These are phyloP conservation scores for Pholiota adiposa DNA, from an alignment of 1,284 basidiomycete genomes.

Conservation along the genomic window DNA sequence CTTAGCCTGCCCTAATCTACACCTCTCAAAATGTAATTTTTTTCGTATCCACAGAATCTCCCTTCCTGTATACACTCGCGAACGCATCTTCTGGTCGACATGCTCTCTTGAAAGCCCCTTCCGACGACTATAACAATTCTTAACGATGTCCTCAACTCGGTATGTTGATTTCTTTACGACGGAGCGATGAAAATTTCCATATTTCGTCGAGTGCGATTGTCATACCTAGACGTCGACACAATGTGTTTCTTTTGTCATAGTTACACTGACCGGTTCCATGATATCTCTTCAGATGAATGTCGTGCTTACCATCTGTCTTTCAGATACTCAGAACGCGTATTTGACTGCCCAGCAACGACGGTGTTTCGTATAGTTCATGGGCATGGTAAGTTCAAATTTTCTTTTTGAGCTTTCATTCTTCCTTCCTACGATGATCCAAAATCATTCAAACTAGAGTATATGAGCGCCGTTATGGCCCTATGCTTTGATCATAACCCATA, in stretches of 20 bases:
- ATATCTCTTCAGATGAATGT: slow-evolving; percentile 1
- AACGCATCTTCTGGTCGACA: background rate
- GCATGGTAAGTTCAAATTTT: slow-evolving; percentile 4
- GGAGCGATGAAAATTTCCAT: slow-evolving; percentile 60
- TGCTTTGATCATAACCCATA: slow-evolving; percentile 55
- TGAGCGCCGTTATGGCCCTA: slow-evolving; percentile 66
- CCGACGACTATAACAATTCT: background rate
- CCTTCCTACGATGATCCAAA: slow-evolving; percentile 55
- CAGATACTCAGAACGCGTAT: background rate
- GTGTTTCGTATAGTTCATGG: background rate
- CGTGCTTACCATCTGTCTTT: slow-evolving; percentile 17
- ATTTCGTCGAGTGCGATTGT: slow-evolving; percentile 51
- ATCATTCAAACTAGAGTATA: slow-evolving; percentile 89
- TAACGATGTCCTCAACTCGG: background rate
- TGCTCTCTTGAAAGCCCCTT: background rate
- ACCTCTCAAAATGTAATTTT: background rate
- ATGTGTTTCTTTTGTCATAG: slow-evolving; percentile 79
- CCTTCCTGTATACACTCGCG: background rate
- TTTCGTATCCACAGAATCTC: background rate
- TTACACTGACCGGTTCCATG: slow-evolving; percentile 78
- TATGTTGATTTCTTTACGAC: slow-evolving; percentile 28
- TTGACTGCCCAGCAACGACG: background rate
- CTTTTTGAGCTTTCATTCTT: slow-evolving; percentile 1
- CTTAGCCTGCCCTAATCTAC: background rate
- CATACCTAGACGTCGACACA: slow-evolving; percentile 53